Evolutionary conservation across 2,329 filamentous ascomycete species (phyloP), one percentile per base, ranked within the genome.

Genomic region (Trichophyton simii): DNA sequence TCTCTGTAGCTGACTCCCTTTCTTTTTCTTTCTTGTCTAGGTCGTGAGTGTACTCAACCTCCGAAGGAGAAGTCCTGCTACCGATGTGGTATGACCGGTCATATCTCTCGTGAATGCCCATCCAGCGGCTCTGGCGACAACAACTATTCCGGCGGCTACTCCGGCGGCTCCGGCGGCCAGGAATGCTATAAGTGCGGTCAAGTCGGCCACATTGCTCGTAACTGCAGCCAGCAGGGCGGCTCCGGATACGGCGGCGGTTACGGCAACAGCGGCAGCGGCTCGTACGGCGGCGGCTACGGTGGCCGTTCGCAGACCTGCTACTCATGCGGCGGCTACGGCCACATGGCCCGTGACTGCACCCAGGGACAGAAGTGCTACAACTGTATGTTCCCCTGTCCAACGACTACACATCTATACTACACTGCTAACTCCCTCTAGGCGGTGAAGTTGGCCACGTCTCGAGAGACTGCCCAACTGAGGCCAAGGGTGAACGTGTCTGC

Each of bases 361-460:
- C 95, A 97, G 77, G 94, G 94, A 72, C 92, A 95, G 82, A 97
- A 97, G 83, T 99, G 94, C 87, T 99, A 97, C 86, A 96, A 96
- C 85, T 97, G 94, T 85, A 73, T 73, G 82, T 73, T 18, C 44
- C 44, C 52, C 38, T 22, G 7, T 31, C 9, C 8, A 11, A 36
- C 9, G 34, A 36, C 8, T 13, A 36, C 11, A 0, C 9, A 36
- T 36, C 9, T 13, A 13, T 36, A 13, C 34, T 13, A 52, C 62
- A 52, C 62, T 58, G 59, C 44, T 42, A 28, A 46, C 20, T 13
- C 34, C 15, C 41, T 58, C 46, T 63, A 85, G 83, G 83, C 70
- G 85, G 85, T 69, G 91, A 96, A 81, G 88, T 92, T 69, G 92
- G 94, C 65, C 92, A 97, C 78, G 85, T 96, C 76, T 95, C 89